Evolutionary conservation across 2,329 filamentous ascomycete species (phyloP), one percentile per base, ranked within the genome.

Genomic region (Xylariaceae sp.): DNA sequence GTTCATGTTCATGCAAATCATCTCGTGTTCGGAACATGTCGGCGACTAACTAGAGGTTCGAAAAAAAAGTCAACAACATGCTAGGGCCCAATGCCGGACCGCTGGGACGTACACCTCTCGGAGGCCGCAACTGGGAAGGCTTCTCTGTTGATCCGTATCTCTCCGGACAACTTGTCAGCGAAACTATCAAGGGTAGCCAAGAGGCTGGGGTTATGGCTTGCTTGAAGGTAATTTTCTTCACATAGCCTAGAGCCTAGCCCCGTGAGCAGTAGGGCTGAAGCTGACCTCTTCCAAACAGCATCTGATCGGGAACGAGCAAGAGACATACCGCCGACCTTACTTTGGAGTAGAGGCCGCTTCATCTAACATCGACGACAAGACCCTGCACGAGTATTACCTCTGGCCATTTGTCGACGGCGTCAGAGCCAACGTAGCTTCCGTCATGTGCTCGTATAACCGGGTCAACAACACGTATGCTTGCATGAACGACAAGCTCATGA

Each of bases 161-260:
- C 19, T 81, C 83, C 1, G 87, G 85, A 14, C 70, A 78, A 42
- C 68, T 85, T 40, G 82, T 83, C 43, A 75, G 75, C n/a, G 74
- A 86, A 53, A 84, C 83, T 1, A 76, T 90, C 50, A 70, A 75
- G 46, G 86, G 85, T 19, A 85, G 88, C 36, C 86, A 92, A 57
- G 77, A 81, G 53, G 79, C 81, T 3, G 86, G 86, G 51, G 79
- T 90, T 26, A 83, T 94, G 58, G 85, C 87, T 40, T 86, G 81
- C 65, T 79, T 69, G 69, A 90, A 75, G 60, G 67, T 68, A 26
- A 28, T 3, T 9, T 28, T 9, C 27, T 23, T 11, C 18, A 21
- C n/a, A n/a, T n/a, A n/a, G n/a, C n/a, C n/a, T n/a, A n/a, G n/a
- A n/a, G n/a, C n/a, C n/a, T n/a, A n/a, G n/a, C n/a, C n/a, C n/a